Evolutionary conservation across 345 rosid species (phyloP).

Genomic region (Gossypium ekmanianum): DNA sequence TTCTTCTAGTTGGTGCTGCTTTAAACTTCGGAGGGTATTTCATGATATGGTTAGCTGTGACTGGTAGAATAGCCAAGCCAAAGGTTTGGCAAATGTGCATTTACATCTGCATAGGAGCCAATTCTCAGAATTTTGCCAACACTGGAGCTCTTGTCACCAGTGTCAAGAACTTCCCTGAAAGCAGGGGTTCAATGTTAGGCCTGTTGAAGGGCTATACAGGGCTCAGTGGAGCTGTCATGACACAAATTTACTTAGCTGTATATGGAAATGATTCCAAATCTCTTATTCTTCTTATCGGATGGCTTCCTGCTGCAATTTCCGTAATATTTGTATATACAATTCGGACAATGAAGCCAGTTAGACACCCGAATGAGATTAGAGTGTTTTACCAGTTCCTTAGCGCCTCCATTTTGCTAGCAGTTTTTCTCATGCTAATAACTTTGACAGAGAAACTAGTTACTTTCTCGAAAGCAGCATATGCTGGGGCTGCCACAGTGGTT

Average conservation of each 20-base stretch:
- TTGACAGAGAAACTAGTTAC: constrained; percentile 45
- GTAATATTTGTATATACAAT: constrained; percentile 66
- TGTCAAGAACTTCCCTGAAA: constrained; percentile 80
- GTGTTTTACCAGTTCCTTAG: constrained; percentile 63
- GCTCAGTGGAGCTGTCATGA: constrained; percentile 77
- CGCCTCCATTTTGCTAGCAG: constrained; percentile 54
- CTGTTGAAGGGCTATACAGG: constrained; percentile 79
- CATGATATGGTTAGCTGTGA: constrained; percentile 79
- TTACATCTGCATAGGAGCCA: constrained; percentile 75
- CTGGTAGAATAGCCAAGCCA: constrained; percentile 58
- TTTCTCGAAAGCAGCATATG: constrained; percentile 52
- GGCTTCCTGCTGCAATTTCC: constrained; percentile 82
- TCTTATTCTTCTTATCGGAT: constrained; percentile 65
- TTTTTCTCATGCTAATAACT: constrained; percentile 66
- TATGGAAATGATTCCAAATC: constrained; percentile 75
- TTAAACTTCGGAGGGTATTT: constrained; percentile 80
- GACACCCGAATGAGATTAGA: constrained; percentile 51
- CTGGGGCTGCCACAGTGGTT: constrained; percentile 39
- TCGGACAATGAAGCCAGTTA: constrained; percentile 42
- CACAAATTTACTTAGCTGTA: constrained; percentile 74
- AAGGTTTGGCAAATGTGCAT: constrained; percentile 81
- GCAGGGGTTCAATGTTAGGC: constrained; percentile 79
- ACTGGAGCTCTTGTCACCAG: constrained; percentile 88
- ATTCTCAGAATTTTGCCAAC: constrained; percentile 81
- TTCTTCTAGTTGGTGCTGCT: constrained; percentile 69